Base-by-base conservation (phyloP, 441 rosid genomes). In the Iberis amara region DNA sequence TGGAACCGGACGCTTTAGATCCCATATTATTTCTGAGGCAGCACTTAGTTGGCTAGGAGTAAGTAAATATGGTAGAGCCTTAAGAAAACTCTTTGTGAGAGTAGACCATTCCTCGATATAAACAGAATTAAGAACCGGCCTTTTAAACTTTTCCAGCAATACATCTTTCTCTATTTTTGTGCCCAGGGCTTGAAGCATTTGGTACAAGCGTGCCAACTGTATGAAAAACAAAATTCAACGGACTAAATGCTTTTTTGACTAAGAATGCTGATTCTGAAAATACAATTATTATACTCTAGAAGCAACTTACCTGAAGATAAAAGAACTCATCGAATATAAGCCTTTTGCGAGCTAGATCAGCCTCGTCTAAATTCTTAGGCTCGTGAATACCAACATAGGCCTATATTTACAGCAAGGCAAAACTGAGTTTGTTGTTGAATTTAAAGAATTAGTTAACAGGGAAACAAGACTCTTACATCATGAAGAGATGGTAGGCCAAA, bases 331-430 rank as follows among this genome's bases (percentile, higher is more conserved):
- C 97, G 55, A 89, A 92, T 68, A 89, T 80, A 58, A 89, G 78
- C 65, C 99, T 82, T 76, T 83, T 92, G 66, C 95, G 96, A 79
- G 99, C 94, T 71, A 76, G 75, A 76, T 89, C 94, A 56, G 97
- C 95, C 68, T 92, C 96, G 30, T 71, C 85, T 54, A 75, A 68
- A 70, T 60, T 82, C 73, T 77, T 84, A 13, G 99, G 99, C 68
- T 74, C 83, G 70, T 92, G 99, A 66, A 92, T 89, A 57, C 89
- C 86, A 56, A 57, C 41, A 59, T 86, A 92, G 28, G 97, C 97
- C 96, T 92, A 65, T 65, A 77, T 61, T 51, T 46, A 57, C 61
- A 40, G 72, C 57, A 38, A 57, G 27, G 27, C 42, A 61, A 49
- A 47, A 54, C 18, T 44, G 32, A 45, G 15, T 30, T 47, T 8